Evolutionary conservation across 208 protist species (phyloP), one percentile per base, ranked within the genome.

Genomic region (Crithidia expoeki): DNA sequence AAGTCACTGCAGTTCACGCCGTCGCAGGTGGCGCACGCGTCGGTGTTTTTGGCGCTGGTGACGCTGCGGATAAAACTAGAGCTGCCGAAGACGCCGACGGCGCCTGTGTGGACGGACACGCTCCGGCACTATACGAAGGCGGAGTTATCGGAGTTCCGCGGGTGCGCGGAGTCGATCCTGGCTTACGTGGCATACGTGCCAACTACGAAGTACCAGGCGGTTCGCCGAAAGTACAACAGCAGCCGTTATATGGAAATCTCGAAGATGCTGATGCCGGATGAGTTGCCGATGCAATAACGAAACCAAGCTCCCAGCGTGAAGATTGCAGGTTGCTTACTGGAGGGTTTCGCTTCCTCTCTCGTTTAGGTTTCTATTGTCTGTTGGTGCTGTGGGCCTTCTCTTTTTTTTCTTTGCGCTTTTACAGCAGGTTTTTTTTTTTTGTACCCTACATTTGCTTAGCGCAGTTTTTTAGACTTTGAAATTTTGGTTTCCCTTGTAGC

Each of bases 1-100:
- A 89, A 95, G 66, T 88, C 94, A 52, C 77, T 98, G 28, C 85
- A 98, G 69, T 98, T 96, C 73, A 83, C 84, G 1, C 96, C 98
- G 28, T 98, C 97, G 30, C 83, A 97, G 74, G 86, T 98, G 27
- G 95, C 93, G 14, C 94, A 97, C 53, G 84, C 95, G 27, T 76
- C 94, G 2, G 81, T 98, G 5, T 98, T 96, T 67, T 76, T 99
- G 12, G 93, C 96, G 14, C 59, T 89, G 38, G 52, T 83, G 28
- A 94, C 81, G 40, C 60, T 93, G 58, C 83, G 80, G 21, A 76
- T 81, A 46, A 88, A 88, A 62, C 72, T 83, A 47, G 67, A 68
- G 28, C 59, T 67, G 55, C 72, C 50, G 16, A 70, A 53, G 68
- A 23, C 57, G 49, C 34, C 38, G 1, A 30, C 47, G 55, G 53